Evolutionary conservation across 352 stramenopile genomes (phyloP).

Genomic region (Phytophthora ohioensis): DNA sequence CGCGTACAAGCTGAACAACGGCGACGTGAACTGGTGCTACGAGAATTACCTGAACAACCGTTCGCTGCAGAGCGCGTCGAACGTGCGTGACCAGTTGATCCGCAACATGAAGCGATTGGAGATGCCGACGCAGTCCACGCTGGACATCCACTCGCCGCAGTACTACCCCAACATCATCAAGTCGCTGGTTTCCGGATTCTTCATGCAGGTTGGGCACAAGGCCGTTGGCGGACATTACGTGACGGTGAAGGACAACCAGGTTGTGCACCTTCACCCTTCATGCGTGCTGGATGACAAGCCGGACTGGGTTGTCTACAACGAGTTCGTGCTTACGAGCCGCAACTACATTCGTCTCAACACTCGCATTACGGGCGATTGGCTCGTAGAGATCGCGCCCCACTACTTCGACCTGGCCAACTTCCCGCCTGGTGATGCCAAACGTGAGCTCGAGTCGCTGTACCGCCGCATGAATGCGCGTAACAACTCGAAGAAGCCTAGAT

Average conservation of each 20-base stretch:
- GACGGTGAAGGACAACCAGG: conserved; percentile 99
- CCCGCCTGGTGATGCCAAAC: conserved; percentile 95
- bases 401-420: conserved; percentile 99
- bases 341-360: conserved; percentile 99
- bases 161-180: conserved; percentile 96
- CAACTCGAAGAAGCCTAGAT: conserved; percentile 47
- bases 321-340: conserved; percentile 99
- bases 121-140: conserved; percentile 71
- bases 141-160: conserved; percentile 83
- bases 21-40: conserved; percentile 96
- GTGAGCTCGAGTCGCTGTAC: conserved; percentile 93
- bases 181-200: conserved; percentile 96
- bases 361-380: conserved; percentile 93
- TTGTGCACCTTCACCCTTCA: conserved; percentile 97
- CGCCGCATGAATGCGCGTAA: conserved; percentile 59
- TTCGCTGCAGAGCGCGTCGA: conserved; percentile 94
- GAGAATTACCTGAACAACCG: conserved; percentile 98
- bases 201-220: conserved; percentile 97
- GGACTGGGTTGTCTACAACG: conserved; percentile 98
- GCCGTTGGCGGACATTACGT: conserved; percentile 94
- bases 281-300: conserved; percentile 96
- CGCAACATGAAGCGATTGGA: conserved; percentile 96
- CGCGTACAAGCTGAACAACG: conserved; percentile 95
- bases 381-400: conserved; percentile 95
- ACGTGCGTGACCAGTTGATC: conserved; percentile 97